Percentiles rank a stretch among this genome's conserved stretches.
phyloP scores from a whole-genome alignment of 345 rosid species.

The Salix koriyanagi region DNA sequence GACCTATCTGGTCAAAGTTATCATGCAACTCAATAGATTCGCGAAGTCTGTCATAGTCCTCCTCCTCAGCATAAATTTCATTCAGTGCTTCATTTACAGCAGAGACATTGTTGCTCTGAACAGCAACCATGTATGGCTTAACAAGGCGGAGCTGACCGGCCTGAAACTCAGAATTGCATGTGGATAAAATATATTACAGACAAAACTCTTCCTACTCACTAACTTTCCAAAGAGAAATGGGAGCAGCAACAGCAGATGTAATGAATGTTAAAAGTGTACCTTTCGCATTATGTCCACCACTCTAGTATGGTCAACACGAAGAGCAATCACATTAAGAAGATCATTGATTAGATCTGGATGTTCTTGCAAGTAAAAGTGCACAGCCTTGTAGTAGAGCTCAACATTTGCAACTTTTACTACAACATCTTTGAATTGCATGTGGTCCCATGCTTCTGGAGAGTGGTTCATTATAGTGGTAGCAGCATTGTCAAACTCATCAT shows the following conservation, averaged over 20 bases:
- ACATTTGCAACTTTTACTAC: slow-evolving; percentile 89
- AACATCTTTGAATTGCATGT: slow-evolving; percentile 94
- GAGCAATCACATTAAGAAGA: slow-evolving; percentile 89
- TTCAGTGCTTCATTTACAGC: slow-evolving; percentile 91
- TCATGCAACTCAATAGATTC: slow-evolving; percentile 88
- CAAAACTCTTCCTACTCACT: neutral
- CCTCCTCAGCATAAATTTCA: slow-evolving; percentile 84
- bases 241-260: neutral
- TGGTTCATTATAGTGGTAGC: slow-evolving; percentile 97
- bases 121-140: slow-evolving; percentile 93
- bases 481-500: slow-evolving; percentile 94
- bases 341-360: slow-evolving; percentile 91
- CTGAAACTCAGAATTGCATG: slow-evolving; percentile 32
- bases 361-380: slow-evolving; percentile 92
- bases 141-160: slow-evolving; percentile 87
- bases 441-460: slow-evolving; percentile 99
- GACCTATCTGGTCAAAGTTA: slow-evolving; percentile 87
- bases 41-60: slow-evolving; percentile 83
- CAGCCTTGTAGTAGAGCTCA: slow-evolving; percentile 90
- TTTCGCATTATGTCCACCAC: slow-evolving; percentile 96
- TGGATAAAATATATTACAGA: neutral
- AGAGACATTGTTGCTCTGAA: slow-evolving; percentile 84
- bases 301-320: slow-evolving; percentile 88
- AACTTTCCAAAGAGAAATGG: neutral
- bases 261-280: slow-evolving; percentile 30